These are phyloP conservation scores for Voacanga thouarsii DNA, from an alignment of 257 asterid genomes.

Conservation along the genomic window DNA sequence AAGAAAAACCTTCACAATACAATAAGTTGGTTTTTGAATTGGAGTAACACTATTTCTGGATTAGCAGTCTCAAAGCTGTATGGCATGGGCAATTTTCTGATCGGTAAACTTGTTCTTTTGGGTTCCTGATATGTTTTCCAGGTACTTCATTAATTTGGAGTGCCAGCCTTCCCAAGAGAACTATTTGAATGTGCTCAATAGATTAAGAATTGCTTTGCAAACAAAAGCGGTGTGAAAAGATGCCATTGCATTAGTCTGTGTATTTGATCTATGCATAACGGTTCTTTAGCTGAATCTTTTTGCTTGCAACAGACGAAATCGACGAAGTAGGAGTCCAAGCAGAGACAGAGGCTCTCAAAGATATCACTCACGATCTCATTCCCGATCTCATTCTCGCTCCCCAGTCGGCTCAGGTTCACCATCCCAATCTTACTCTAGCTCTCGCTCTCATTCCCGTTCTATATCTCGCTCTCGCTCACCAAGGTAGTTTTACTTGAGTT, in stretches of 20 bases:
- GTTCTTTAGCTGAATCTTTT: neutral
- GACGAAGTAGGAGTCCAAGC: conserved; percentile 71
- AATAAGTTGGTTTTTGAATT: no score
- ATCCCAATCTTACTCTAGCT: conserved; percentile 41
- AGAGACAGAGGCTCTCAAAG: conserved; percentile 54
- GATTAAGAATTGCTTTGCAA: neutral
- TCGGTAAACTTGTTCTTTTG: no score
- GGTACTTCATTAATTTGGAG: no score
- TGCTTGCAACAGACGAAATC: conserved; percentile 47
- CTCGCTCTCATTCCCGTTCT: conserved; percentile 51
- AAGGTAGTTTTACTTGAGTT: conserved; percentile 36
- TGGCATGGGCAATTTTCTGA: no score
- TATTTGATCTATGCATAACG: neutral
- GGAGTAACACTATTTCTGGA: no score
- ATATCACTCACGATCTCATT: conserved; percentile 40
- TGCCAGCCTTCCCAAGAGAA: no score
- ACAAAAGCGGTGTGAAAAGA: neutral
- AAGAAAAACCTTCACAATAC: no score
- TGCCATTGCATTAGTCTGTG: neutral
- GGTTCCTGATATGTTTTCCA: no score
- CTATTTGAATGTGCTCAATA: neutral
- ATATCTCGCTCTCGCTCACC: conserved; percentile 57
- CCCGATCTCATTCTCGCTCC: conserved; percentile 42
- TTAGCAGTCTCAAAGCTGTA: no score
- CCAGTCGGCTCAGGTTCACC: conserved; percentile 31